Base-by-base conservation (phyloP, 257 asterid genomes). In the Petunia axillaris region DNA sequence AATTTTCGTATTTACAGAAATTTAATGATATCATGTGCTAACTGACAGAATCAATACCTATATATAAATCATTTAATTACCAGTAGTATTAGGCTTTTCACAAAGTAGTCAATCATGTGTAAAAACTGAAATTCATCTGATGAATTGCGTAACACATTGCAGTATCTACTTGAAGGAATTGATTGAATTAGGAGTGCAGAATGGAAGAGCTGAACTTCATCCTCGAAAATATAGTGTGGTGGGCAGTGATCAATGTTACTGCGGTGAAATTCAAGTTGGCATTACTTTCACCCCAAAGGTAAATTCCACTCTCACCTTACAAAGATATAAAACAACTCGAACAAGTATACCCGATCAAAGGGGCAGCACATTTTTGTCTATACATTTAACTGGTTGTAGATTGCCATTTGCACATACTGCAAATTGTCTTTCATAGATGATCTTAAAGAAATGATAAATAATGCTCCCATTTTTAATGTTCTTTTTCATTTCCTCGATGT, bases 231-330 rank as follows among this genome's bases (percentile, higher is more conserved):
- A 88, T 74, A 87, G 95, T 79, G 89, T 93, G 44, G 88, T 89
- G 5, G 53, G 78, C 40, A 60, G 54, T 1, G 87, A 91, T 65
- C 85, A 76, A 53, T 80, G 68, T 68, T 93, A 88, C 75, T 79
- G 77, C 7, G 97, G 97, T 60, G 97, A 93, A 85, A 84, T 93
- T 87, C 84, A 88, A 86, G 86, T 93, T 83, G 95, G 90, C 36
- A 64, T 93, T 37, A 85, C 85, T 40, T 93, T 90, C 53, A 87
- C 84, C 25, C 68, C 81, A 1, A 79, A 87, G 93, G 97, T 46
- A 6, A 2, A 6, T 46, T 46, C 10, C 8, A 6, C 1, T 46
- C 5, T 0, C 0, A 46, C 9, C 10, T 46, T 6, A 6, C 52
- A 46, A 6, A 46, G 10, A 46, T 9, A 46, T 9, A 46, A 25